Percentiles rank a stretch among this genome's conserved stretches.
Evolutionary conservation across 2,329 filamentous ascomycete genomes (phyloP).

Genomic region (Plenodomus lindquistii): DNA sequence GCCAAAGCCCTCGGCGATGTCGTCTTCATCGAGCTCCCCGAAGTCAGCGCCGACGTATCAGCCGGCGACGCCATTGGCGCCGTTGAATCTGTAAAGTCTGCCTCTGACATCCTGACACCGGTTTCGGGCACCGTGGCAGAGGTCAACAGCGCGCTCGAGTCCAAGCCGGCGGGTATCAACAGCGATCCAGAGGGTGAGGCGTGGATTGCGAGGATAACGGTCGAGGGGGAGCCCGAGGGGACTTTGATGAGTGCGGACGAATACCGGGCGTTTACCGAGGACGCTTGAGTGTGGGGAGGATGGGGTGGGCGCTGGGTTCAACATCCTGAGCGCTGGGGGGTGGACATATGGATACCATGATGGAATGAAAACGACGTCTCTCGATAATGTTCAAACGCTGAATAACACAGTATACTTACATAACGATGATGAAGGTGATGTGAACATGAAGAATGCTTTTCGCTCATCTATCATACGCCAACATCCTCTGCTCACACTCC

Average conservation of each 20-base stretch:
- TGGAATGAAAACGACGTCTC: too few species aligned
- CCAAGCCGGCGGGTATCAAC: conserved; percentile 87
- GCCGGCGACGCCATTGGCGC: conserved; percentile 87
- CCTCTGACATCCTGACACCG: conserved; percentile 94
- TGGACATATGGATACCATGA: too few species aligned
- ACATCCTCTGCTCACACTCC: too few species aligned
- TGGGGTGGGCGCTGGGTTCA: too few species aligned
- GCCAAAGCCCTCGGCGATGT: conserved; percentile 92
- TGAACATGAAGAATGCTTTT: too few species aligned
- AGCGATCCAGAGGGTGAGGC: conserved; percentile 85
- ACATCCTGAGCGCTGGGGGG: too few species aligned
- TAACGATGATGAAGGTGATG: too few species aligned
- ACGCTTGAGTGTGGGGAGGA: conserved; percentile 24
- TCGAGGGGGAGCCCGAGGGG: conserved; percentile 65
- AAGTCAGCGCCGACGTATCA: conserved; percentile 67
- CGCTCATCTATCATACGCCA: too few species aligned
- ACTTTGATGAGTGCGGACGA: conserved; percentile 73
- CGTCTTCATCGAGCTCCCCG: conserved; percentile 93
- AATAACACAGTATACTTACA: too few species aligned
- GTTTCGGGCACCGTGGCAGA: conserved; percentile 75
- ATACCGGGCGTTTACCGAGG: conserved; percentile 76
- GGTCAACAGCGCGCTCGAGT: conserved; percentile 75
- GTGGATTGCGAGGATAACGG: conserved; percentile 89
- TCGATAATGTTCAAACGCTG: too few species aligned
- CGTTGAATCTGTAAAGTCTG: conserved; percentile 97